A percentile compares a stretch with the other conserved stretches of the same genome.
Evolutionary conservation across 2,329 filamentous ascomycete genomes (phyloP).

Genomic region (Aspergillus novofumigatus): DNA sequence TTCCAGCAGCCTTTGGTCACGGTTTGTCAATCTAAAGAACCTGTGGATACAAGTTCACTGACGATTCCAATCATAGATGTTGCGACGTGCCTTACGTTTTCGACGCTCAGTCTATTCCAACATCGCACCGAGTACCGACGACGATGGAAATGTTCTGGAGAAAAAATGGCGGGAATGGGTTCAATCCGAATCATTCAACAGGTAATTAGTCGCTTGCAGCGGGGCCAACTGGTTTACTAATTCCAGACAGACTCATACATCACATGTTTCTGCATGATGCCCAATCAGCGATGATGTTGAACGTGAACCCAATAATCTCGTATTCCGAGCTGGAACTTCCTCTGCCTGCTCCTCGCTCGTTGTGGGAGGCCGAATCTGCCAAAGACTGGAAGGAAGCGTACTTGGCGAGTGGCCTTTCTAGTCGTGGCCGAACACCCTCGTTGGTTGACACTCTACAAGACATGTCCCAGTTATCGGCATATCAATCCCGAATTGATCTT

Average conservation of each 20-base stretch:
- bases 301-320: constrained; percentile 62
- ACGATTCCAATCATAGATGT: constrained; percentile 38
- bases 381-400: constrained; percentile 62
- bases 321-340: constrained; percentile 66
- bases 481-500: constrained; percentile 52
- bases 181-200: constrained; percentile 62
- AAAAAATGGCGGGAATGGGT: constrained; percentile 65
- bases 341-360: constrained; percentile 55
- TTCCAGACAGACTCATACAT: constrained; percentile 49
- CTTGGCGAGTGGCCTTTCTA: constrained; percentile 32
- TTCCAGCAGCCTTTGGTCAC: constrained; percentile 53
- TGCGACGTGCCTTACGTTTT: constrained; percentile 56
- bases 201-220: constrained; percentile 32
- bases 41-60: background rate
- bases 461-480: constrained; percentile 48
- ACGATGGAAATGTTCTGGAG: constrained; percentile 55
- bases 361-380: constrained; percentile 65
- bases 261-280: constrained; percentile 63
- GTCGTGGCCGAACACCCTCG: constrained; percentile 32
- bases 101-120: constrained; percentile 52
- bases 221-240: constrained; percentile 5
- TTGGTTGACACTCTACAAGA: constrained; percentile 53
- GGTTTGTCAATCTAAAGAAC: constrained; percentile 15
- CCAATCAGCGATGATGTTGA: constrained; percentile 63
- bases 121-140: constrained; percentile 50